Evolutionary conservation across 106 monocot genomes (phyloP).

Genomic region (Posidonia australis): DNA sequence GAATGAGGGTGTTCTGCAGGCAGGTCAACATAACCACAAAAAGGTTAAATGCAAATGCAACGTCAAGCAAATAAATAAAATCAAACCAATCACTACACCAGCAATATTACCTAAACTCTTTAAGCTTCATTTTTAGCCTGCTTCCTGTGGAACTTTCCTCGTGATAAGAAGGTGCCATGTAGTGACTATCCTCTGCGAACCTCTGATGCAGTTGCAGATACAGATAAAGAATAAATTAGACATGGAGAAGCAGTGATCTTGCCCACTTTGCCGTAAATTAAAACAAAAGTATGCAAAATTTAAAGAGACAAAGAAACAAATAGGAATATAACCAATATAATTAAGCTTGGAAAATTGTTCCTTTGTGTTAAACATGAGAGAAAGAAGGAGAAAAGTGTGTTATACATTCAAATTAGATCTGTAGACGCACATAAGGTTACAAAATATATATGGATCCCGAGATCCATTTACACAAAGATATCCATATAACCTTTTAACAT

Average conservation of each 20-base stretch:
- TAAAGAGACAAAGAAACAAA: too few relatives aligned
- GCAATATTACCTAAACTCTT: conserved; percentile 53
- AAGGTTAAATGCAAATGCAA: neutral
- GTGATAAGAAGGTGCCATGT: conserved; percentile 52
- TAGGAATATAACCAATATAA: too few relatives aligned
- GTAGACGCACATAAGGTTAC: too few relatives aligned
- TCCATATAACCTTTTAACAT: too few relatives aligned
- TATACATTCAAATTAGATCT: too few relatives aligned
- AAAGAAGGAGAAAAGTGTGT: too few relatives aligned
- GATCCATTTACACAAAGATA: too few relatives aligned
- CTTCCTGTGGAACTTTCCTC: conserved; percentile 76
- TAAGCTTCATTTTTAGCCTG: conserved; percentile 76
- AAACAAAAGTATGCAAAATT: too few relatives aligned
- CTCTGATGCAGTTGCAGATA: conserved; percentile 20
- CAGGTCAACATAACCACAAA: neutral
- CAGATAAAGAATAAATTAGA: neutral
- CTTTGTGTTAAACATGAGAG: too few relatives aligned
- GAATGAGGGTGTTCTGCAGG: conserved; percentile 73
- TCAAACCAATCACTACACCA: neutral
- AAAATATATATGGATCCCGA: too few relatives aligned
- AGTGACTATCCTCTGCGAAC: conserved; percentile 58
- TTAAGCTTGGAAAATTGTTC: too few relatives aligned
- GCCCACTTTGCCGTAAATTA: too few relatives aligned
- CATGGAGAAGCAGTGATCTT: neutral
- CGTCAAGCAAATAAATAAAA: conserved; percentile 1